Conservation (phyloP, 805 yeast genomes). For the Candida andamanensis region DNA sequence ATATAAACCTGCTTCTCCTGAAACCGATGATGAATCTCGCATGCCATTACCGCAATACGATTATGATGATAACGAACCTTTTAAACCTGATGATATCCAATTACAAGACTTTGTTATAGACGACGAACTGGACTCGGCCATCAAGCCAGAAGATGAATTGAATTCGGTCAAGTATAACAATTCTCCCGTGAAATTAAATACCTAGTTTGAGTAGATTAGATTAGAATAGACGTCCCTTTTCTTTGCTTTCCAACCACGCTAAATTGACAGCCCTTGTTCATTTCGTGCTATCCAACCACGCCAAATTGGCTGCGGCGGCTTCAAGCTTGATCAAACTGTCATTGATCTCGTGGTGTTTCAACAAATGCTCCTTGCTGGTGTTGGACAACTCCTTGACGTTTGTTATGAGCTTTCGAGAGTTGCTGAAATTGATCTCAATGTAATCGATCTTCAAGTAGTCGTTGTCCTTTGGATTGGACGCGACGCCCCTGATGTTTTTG, state of each 20-base stretch:
- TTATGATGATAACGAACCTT: conserved; percentile 5
- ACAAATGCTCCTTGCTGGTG: conserved; percentile 2
- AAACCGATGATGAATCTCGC: conserved; percentile 5
- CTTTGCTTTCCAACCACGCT: no score
- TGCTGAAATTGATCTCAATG: conserved; percentile 30
- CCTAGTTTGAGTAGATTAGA: no score
- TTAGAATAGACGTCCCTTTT: no score
- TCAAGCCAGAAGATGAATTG: conserved; percentile 2
- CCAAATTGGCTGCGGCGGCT: conserved; percentile 4
- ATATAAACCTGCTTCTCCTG: conserved; percentile 10
- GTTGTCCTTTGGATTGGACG: conserved; percentile 13
- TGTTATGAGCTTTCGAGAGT: conserved; percentile 24
- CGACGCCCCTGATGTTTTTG: conserved; percentile 11
- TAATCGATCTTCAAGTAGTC: conserved; percentile 29
- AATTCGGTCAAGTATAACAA: conserved; percentile 3
- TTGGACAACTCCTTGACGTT: conserved; percentile 8
- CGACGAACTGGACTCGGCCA: conserved; percentile 10
- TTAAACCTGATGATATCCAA: conserved; percentile 17
- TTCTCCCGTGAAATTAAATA: conserved; percentile 4
- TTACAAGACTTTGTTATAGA: conserved; percentile 26
- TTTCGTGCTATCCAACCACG: conserved; percentile 6
- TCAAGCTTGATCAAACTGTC: conserved; percentile 5
- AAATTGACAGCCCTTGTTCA: no score
- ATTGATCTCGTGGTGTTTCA: conserved; percentile 2
- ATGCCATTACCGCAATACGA: conserved; percentile 8